A percentile compares a stretch with the other conserved stretches of the same genome.
phyloP scores from a whole-genome alignment of 306 rosid genomes.

The Corylus americana region DNA sequence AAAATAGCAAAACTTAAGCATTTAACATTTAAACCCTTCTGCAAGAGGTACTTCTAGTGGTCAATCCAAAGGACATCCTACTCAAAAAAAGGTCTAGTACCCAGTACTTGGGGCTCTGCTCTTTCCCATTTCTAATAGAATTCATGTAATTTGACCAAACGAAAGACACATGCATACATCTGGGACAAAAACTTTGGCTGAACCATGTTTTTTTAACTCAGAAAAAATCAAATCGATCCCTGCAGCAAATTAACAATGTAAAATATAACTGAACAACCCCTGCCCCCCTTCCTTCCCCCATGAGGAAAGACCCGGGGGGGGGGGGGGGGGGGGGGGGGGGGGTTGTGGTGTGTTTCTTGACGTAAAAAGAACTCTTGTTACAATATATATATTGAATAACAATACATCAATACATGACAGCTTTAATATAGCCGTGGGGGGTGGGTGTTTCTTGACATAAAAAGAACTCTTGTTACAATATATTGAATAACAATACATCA shows the following conservation, averaged over 20 bases:
- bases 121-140: background rate
- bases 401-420: background rate
- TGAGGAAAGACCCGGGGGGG: too few relatives aligned
- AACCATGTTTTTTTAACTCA: background rate
- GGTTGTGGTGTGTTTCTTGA: too few relatives aligned
- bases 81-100: background rate
- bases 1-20: background rate
- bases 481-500: background rate
- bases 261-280: too few relatives aligned
- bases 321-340: too few relatives aligned
- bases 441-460: too few relatives aligned
- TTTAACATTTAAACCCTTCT: background rate
- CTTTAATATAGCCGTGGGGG: background rate
- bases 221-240: background rate
- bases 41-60: background rate
- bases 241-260: background rate
- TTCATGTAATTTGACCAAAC: background rate
- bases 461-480: background rate
- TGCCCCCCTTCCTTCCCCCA: too few relatives aligned
- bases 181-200: background rate
- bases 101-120: background rate
- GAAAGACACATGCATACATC: background rate
- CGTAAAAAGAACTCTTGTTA: too few relatives aligned
- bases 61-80: background rate
- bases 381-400: background rate